Percentiles rank a stretch among this genome's conserved stretches.
Conservation (phyloP, 2,329 filamentous ascomycete species). For the Trichoderma koningii region DNA sequence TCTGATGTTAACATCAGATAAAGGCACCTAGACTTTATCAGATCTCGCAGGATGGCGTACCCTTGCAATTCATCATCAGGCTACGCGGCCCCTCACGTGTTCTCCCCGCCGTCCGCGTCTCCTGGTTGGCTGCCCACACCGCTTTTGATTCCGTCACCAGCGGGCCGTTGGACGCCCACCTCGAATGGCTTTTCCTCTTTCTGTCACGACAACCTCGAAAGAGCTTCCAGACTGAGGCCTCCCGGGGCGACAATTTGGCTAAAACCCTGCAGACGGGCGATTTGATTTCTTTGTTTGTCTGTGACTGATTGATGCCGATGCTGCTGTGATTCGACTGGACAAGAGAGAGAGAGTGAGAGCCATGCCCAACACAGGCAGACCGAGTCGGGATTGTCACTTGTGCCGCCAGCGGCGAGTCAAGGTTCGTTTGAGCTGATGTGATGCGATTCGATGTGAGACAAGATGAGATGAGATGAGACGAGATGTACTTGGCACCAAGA, state of each 20-base stretch:
- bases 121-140: neutral
- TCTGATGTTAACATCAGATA: too few species aligned
- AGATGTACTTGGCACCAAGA: too few species aligned
- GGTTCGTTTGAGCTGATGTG: slow-evolving; percentile 35
- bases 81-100: slow-evolving; percentile 7
- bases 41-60: slow-evolving; percentile 13
- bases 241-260: slow-evolving; percentile 12
- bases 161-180: slow-evolving; percentile 4
- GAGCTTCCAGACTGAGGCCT: slow-evolving; percentile 17
- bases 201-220: neutral
- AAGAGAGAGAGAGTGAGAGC: neutral
- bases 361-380: slow-evolving; percentile 48
- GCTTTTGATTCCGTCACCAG: neutral
- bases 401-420: slow-evolving; percentile 46
- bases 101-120: neutral
- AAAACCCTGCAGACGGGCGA: slow-evolving; percentile 11
- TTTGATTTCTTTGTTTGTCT: neutral
- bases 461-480: too few species aligned
- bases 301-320: neutral
- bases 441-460: neutral
- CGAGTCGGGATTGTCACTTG: slow-evolving; percentile 46
- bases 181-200: slow-evolving; percentile 25
- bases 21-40: too few species aligned
- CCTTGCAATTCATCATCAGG: neutral
- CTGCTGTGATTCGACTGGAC: neutral